A percentile compares a stretch with the other conserved stretches of the same genome.
Evolutionary conservation across 192 early-diverging fungal species (phyloP).

Genomic region (Borealophlyctis nickersoniae): DNA sequence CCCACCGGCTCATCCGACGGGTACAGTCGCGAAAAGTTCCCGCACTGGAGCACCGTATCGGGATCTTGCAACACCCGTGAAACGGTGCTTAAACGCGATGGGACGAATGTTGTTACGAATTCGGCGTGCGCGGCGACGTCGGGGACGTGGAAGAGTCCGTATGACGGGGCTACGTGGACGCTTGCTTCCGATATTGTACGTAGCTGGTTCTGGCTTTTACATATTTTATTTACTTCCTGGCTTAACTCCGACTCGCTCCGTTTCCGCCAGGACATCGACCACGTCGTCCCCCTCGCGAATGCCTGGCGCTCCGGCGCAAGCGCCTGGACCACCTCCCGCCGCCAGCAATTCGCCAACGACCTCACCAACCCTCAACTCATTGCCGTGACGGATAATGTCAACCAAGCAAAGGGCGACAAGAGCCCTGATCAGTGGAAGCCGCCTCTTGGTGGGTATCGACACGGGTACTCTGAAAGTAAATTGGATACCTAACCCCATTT

Average conservation of each 20-base stretch:
- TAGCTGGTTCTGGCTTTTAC: too few relatives aligned
- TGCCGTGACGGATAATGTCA: constrained; percentile 1
- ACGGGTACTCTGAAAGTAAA: not conserved
- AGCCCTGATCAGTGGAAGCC: constrained; percentile 4
- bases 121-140: not conserved
- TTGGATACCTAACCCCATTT: not conserved
- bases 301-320: constrained; percentile 5
- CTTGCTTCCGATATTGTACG: not conserved
- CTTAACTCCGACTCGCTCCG: not conserved
- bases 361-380: constrained; percentile 2
- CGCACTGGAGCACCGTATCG: not conserved
- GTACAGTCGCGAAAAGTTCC: not conserved
- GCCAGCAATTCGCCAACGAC: constrained; percentile 5
- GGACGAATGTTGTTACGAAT: not conserved
- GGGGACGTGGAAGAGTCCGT: not conserved
- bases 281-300: not conserved
- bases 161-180: not conserved
- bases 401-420: constrained; percentile 1
- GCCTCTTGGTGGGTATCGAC: not conserved
- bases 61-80: not conserved
- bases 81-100: not conserved
- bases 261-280: not conserved
- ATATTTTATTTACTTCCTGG: not conserved
- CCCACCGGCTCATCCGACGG: not conserved
- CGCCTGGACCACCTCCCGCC: constrained; percentile 7